Conservation (phyloP, 1,139 yeast genomes). For the Pichia sp. region DNA sequence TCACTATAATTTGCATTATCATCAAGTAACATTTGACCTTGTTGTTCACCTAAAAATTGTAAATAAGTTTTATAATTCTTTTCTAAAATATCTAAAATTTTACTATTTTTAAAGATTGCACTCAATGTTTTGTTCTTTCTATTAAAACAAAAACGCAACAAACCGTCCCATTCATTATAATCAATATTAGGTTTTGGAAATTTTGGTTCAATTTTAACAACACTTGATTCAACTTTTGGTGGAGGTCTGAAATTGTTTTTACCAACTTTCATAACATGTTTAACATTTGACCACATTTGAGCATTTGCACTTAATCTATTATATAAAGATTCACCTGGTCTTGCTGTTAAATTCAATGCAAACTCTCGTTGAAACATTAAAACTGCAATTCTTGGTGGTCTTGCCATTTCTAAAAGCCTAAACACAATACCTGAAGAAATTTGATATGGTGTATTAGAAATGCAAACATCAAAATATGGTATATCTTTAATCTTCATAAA, state of each 20-base stretch:
- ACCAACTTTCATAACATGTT: conserved; percentile 98
- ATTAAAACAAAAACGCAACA: conserved; percentile 82
- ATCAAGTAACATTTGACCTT: conserved; percentile 51
- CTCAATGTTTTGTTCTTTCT: conserved; percentile 89
- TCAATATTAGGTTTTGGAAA: conserved; percentile 88
- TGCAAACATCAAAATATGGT: conserved; percentile 93
- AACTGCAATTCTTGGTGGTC: conserved; percentile 91
- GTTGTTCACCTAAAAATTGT: conserved; percentile 49
- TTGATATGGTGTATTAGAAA: conserved; percentile 96
- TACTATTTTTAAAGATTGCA: conserved; percentile 83
- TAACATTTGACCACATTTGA: conserved; percentile 98
- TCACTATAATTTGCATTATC: conserved; percentile 38
- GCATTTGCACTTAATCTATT: conserved; percentile 93
- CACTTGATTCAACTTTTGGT: conserved; percentile 96
- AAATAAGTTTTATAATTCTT: conserved; percentile 80
- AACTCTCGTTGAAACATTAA: conserved; percentile 98
- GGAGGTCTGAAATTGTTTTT: conserved; percentile 96
- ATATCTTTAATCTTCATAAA: conserved; percentile 87
- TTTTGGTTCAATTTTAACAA: conserved; percentile 87
- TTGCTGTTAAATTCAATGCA: conserved; percentile 84
- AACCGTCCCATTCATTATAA: conserved; percentile 95
- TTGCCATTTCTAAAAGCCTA: conserved; percentile 81
- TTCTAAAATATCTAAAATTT: conserved; percentile 79
- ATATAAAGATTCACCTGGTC: conserved; percentile 91
- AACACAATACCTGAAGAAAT: conserved; percentile 95